Evolutionary conservation across 1,139 yeast species (phyloP), one percentile per base, ranked within the genome.

Genomic region (Blastobotrys indianensis): DNA sequence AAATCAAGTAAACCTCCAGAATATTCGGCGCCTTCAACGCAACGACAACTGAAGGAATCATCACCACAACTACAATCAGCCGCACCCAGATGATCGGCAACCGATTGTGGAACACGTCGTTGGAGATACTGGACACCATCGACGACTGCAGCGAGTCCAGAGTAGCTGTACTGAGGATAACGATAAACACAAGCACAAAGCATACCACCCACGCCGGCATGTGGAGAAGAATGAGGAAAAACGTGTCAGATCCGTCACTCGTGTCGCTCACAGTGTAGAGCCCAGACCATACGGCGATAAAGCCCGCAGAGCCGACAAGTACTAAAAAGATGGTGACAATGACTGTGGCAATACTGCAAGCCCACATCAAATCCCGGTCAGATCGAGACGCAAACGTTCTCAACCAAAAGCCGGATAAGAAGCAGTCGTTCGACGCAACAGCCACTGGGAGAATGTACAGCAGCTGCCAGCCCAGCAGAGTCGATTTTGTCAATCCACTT

Each of bases 141-240:
- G 95, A 96, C 44, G 94, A 83, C 63, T 87, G 95, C 57, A 87
- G 70, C 2, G 95, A 83, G 64, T 88, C 97, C 65, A 87, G 80
- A 0, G 95, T 84, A 62, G 95, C 88, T 0, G 95, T 86, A 20
- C 95, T 85, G 50, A 90, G 69, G 32, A 80, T 70, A 37, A 84
- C 76, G 37, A 79, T 72, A 60, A 88, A 86, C 16, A 88, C 85
- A 48, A 90, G 68, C 8, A 86, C 83, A 61, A 88, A 81, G 1
- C 92, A 96, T 55, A 82, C 75, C 29, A 87, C 78, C 96, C 97
- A 88, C 31, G 77, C 73, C n/a, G 95, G 94, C 81, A 88, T 77
- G 50, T 80, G 72, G 7, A 78, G 70, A 51, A 88, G 68, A 48
- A 90, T 70, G 50, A 82, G 68, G 67, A 77, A 90, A 56, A 90